Percentiles rank a stretch among this genome's conserved stretches.
Evolutionary conservation across 2,329 filamentous ascomycete species (phyloP).

Genomic region (Penicillium thymicola): DNA sequence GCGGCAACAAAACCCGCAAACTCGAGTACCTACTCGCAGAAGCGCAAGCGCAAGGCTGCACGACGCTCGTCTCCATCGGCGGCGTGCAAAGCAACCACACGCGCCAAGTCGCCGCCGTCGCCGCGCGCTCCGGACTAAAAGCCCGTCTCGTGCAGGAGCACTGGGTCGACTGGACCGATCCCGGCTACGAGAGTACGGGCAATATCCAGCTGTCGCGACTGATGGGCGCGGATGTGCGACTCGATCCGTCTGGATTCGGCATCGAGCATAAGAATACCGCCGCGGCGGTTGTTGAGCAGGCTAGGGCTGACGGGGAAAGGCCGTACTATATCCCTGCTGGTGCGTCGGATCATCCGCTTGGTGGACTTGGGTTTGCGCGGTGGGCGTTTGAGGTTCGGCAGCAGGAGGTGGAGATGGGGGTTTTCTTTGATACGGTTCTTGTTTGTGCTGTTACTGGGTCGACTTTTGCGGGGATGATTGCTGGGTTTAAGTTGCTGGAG

Average conservation of each 20-base stretch:
- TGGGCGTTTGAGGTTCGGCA: conserved; percentile 67
- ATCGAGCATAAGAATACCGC: conserved; percentile 67
- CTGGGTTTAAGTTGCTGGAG: conserved; percentile 65
- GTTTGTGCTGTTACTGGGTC: conserved; percentile 70
- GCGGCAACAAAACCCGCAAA: conserved; percentile 68
- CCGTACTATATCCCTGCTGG: conserved; percentile 72
- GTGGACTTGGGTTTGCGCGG: conserved; percentile 66
- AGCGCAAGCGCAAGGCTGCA: conserved; percentile 54
- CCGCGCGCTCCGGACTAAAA: conserved; percentile 54
- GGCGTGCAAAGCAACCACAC: conserved; percentile 70
- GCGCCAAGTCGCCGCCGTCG: conserved; percentile 62
- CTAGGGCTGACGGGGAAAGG: conserved; percentile 53
- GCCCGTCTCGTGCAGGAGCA: conserved; percentile 59
- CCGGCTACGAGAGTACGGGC: conserved; percentile 61
- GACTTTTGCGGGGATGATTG: conserved; percentile 69
- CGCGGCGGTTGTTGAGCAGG: conserved; percentile 53
- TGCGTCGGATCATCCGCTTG: conserved; percentile 66
- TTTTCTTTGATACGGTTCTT: conserved; percentile 66
- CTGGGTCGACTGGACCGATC: conserved; percentile 63
- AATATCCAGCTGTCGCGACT: conserved; percentile 69
- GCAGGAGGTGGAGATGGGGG: conserved; percentile 59
- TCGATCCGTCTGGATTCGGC: conserved; percentile 61
- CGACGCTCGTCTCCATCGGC: conserved; percentile 65
- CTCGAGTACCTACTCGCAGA: conserved; percentile 67
- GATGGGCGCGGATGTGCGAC: conserved; percentile 62